These are phyloP conservation scores for Penicillium pancosmium DNA, from an alignment of 495 filamentous ascomycete genomes.

Conservation along the genomic window DNA sequence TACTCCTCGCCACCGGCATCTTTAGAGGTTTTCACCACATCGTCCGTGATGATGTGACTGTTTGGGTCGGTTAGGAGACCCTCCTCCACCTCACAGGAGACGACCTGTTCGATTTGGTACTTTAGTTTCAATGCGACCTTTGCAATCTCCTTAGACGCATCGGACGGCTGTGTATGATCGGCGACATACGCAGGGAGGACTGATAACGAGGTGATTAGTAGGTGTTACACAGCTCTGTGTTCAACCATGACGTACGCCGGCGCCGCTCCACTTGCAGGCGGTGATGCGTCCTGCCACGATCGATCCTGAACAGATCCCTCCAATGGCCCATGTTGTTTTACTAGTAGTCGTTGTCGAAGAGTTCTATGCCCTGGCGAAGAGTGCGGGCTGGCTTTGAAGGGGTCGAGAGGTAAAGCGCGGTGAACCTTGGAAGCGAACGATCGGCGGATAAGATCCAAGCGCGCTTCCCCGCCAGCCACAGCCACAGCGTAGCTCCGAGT, in stretches of 20 bases:
- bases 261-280: constrained; percentile 37
- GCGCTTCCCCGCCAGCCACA: constrained; percentile 7
- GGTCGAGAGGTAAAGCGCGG: constrained; percentile 4
- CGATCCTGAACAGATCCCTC: constrained; percentile 35
- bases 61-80: constrained; percentile 72
- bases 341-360: constrained; percentile 2
- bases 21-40: constrained; percentile 76
- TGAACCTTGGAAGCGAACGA: constrained; percentile 7
- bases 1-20: constrained; percentile 79
- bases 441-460: constrained; percentile 14
- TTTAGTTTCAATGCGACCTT: constrained; percentile 86
- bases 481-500: too few species aligned
- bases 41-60: constrained; percentile 77
- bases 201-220: constrained; percentile 22
- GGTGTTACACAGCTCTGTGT: constrained; percentile 17
- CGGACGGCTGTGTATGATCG: constrained; percentile 38
- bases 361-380: background rate
- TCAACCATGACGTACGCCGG: constrained; percentile 44
- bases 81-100: constrained; percentile 84
- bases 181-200: constrained; percentile 40
- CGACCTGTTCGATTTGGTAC: constrained; percentile 84
- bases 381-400: background rate
- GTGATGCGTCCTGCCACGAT: constrained; percentile 24
- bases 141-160: constrained; percentile 76
- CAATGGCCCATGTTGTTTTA: constrained; percentile 38